phyloP scores from a whole-genome alignment of 2,329 filamentous ascomycete species.

The Botrytis galanthina region DNA sequence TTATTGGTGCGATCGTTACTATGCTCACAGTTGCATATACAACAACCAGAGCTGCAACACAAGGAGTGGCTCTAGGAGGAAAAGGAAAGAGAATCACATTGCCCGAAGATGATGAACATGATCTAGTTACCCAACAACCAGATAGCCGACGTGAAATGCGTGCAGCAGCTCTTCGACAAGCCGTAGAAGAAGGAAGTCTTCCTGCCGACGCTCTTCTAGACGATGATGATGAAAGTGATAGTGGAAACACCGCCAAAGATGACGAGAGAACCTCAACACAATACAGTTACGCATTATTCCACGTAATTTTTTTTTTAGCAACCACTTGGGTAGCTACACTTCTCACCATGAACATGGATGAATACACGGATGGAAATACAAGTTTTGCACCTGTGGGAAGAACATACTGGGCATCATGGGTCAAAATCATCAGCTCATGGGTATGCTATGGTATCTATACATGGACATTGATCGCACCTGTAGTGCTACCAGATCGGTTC shows the following conservation, averaged over 20 bases:
- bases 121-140: constrained; percentile 83
- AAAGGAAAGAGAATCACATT: constrained; percentile 59
- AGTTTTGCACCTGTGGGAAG: constrained; percentile 91
- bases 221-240: constrained; percentile 61
- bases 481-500: constrained; percentile 83
- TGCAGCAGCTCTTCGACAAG: constrained; percentile 82
- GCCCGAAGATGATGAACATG: constrained; percentile 77
- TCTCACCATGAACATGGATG: constrained; percentile 74
- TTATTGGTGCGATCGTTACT: constrained; percentile 91
- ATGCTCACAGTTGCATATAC: constrained; percentile 98
- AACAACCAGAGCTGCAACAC: constrained; percentile 91
- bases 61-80: constrained; percentile 73
- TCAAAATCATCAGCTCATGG: constrained; percentile 98
- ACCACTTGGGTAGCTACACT: constrained; percentile 95
- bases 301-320: constrained; percentile 95
- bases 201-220: constrained; percentile 85
- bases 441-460: constrained; percentile 91
- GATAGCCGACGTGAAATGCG: constrained; percentile 81
- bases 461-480: constrained; percentile 88
- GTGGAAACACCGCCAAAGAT: constrained; percentile 65
- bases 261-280: constrained; percentile 88
- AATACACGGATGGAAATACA: constrained; percentile 61
- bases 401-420: constrained; percentile 97
- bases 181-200: constrained; percentile 87
- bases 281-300: constrained; percentile 95